Evolutionary conservation across 2,329 filamentous ascomycete species (phyloP).

Genomic region (Fusarium sp.): DNA sequence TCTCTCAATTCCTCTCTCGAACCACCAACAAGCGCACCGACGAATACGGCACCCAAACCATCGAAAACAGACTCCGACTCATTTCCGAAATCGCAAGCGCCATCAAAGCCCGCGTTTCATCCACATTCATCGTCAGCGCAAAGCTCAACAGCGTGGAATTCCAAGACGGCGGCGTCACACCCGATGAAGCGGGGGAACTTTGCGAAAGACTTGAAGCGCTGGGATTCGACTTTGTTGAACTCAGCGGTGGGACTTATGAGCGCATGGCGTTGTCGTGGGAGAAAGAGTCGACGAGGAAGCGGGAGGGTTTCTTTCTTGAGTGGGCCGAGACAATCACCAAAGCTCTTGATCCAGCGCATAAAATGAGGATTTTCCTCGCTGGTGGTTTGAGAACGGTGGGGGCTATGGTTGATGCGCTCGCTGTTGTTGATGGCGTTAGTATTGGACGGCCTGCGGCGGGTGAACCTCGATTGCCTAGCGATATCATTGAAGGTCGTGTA

Average conservation of each 20-base stretch:
- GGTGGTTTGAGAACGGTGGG: slow-evolving; percentile 67
- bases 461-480: slow-evolving; percentile 50
- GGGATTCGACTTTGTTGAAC: slow-evolving; percentile 68
- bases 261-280: slow-evolving; percentile 61
- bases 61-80: slow-evolving; percentile 60
- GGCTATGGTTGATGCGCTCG: slow-evolving; percentile 69
- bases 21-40: slow-evolving; percentile 65
- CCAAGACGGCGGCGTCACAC: slow-evolving; percentile 63
- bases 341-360: slow-evolving; percentile 47
- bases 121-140: slow-evolving; percentile 61
- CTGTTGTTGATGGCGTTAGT: slow-evolving; percentile 69
- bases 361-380: slow-evolving; percentile 68
- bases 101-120: slow-evolving; percentile 49
- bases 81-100: slow-evolving; percentile 57
- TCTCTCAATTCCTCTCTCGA: slow-evolving; percentile 64
- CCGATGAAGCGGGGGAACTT: slow-evolving; percentile 64
- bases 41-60: slow-evolving; percentile 58
- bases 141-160: slow-evolving; percentile 71
- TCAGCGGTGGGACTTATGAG: slow-evolving; percentile 71
- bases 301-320: slow-evolving; percentile 71
- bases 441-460: slow-evolving; percentile 57
- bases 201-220: slow-evolving; percentile 61
- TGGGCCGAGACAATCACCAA: slow-evolving; percentile 66
- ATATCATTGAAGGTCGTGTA: slow-evolving; percentile 45
- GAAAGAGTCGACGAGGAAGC: slow-evolving; percentile 65